These are phyloP conservation scores for Leptomonas pyrrhocoris DNA, from an alignment of 208 protist genomes.

Conservation along the genomic window DNA sequence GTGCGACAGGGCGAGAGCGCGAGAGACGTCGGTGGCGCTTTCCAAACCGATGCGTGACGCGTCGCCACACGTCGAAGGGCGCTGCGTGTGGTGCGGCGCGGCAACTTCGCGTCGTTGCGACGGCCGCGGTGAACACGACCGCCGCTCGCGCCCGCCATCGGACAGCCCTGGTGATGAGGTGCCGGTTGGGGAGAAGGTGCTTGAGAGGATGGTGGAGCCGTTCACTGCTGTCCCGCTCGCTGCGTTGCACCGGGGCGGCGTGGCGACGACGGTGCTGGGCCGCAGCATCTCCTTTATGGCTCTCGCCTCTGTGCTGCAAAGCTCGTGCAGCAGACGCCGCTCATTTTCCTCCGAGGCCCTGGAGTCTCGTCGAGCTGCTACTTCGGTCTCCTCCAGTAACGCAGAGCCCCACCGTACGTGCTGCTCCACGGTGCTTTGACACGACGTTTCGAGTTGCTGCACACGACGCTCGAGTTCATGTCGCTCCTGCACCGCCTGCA, in stretches of 20 bases:
- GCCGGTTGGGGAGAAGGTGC: conserved; percentile 11
- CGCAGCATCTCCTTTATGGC: background rate
- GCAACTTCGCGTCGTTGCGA: conserved; percentile 21
- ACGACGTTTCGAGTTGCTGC: conserved; percentile 5
- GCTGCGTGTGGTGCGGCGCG: conserved; percentile 10
- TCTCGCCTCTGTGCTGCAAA: background rate
- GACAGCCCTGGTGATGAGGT: conserved; percentile 20
- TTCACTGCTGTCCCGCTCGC: background rate
- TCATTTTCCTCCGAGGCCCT: background rate
- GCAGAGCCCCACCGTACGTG: background rate
- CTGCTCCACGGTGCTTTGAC: background rate
- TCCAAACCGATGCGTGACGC: conserved; percentile 12
- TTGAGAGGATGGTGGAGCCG: conserved; percentile 18
- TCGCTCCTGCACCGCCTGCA: conserved; percentile 16
- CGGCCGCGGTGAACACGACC: conserved; percentile 21
- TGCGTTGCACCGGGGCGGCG: conserved; percentile 9
- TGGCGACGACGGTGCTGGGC: background rate
- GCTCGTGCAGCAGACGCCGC: background rate
- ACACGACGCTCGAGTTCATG: conserved; percentile 16
- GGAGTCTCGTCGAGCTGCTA: background rate
- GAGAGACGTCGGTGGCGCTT: background rate
- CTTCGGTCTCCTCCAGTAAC: conserved; percentile 5
- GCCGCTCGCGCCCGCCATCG: conserved; percentile 10
- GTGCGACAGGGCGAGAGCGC: conserved; percentile 1
- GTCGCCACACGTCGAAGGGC: background rate